Percentiles rank a stretch among this genome's conserved stretches.
phyloP scores from a whole-genome alignment of 345 rosid genomes.

The Ricinus communis region DNA sequence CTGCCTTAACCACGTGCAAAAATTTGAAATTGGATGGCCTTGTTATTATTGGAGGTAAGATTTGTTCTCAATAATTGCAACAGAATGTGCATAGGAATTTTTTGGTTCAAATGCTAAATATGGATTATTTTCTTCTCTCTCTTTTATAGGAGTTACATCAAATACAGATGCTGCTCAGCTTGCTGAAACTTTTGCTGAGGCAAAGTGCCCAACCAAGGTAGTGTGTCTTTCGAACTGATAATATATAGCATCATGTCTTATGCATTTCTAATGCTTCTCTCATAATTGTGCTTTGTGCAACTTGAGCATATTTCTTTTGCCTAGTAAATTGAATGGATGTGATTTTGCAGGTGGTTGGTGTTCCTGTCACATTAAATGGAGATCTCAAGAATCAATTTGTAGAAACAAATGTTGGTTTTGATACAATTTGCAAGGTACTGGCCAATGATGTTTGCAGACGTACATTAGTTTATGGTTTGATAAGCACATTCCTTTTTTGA shows the following conservation, averaged over 20 bases:
- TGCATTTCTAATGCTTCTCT: slow-evolving; percentile 9
- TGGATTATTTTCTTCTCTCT: slow-evolving; percentile 21
- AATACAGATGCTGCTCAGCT: slow-evolving; percentile 99
- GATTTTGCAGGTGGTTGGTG: slow-evolving; percentile 78
- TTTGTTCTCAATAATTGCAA: slow-evolving; percentile 2
- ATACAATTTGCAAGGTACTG: slow-evolving; percentile 90
- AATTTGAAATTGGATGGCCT: slow-evolving; percentile 92
- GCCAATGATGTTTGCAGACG: not conserved
- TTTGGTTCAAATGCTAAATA: slow-evolving; percentile 14
- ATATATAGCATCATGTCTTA: not conserved
- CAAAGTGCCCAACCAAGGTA: slow-evolving; percentile 88
- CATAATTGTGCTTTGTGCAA: not conserved
- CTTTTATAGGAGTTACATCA: slow-evolving; percentile 78
- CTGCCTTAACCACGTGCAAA: slow-evolving; percentile 77
- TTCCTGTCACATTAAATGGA: slow-evolving; percentile 95
- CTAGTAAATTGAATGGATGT: slow-evolving; percentile 1
- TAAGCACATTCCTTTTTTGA: not conserved
- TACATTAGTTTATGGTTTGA: not conserved
- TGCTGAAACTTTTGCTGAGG: slow-evolving; percentile 90
- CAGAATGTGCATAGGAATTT: not conserved
- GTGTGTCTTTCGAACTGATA: not conserved
- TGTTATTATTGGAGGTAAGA: slow-evolving; percentile 89
- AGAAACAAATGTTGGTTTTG: slow-evolving; percentile 95
- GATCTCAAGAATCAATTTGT: slow-evolving; percentile 97
- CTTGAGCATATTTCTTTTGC: not conserved